Evolutionary conservation across 169 alveolate genomes (phyloP).

Genomic region (Plasmodium knowlesi): DNA sequence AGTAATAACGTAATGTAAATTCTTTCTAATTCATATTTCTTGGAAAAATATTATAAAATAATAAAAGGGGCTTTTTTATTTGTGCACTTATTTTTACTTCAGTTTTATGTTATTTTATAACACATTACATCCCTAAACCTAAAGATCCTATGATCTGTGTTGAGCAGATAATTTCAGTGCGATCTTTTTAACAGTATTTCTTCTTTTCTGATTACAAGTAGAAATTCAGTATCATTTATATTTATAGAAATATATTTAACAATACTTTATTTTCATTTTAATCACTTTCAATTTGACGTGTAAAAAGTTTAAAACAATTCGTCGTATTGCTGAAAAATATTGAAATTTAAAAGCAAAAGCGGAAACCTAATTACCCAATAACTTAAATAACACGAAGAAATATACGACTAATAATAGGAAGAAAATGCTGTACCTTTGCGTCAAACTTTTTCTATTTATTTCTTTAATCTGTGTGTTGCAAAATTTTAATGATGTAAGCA

Average conservation of each 20-base stretch:
- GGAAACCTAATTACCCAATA: neutral
- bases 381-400: neutral
- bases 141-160: neutral
- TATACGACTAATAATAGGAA: neutral
- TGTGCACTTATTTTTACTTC: neutral
- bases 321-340: neutral
- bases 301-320: neutral
- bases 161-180: neutral
- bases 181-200: neutral
- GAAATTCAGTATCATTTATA: neutral
- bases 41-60: neutral
- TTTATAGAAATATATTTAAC: neutral
- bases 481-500: neutral
- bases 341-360: neutral
- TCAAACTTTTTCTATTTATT: neutral
- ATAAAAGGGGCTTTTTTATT: neutral
- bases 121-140: neutral
- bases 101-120: neutral
- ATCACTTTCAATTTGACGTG: neutral
- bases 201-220: neutral
- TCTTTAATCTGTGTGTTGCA: neutral
- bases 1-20: neutral
- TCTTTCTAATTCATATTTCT: neutral
- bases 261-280: neutral
- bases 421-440: neutral